Evolutionary conservation across 768 basidiomycete species (phyloP), one percentile per base, ranked within the genome.

Genomic region (Panellus pusillus): DNA sequence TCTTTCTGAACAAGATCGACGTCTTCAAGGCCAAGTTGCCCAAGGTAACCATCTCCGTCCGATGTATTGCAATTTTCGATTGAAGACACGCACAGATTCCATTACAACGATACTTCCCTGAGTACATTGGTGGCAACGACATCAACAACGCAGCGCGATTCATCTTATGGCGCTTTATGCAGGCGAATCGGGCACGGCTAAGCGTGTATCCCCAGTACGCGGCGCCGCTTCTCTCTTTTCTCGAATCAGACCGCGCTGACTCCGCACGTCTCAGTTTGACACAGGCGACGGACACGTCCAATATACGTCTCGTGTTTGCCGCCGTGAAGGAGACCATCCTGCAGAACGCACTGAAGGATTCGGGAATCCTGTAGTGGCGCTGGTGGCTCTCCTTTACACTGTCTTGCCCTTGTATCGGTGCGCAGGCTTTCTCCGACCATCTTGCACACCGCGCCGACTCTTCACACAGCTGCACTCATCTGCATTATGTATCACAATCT

Each of bases 1-100:
- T 95, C 47, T 93, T 94, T 79, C 72, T 93, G 57, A 95, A 93
- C 74, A 94, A 96, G 79, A 94, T 94, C 63, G 94, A 97, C 69
- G 75, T 95, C 41, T 95, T 97, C 74, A 87, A 90, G 47, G 86
- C 85, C 65, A 97, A 97, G 70, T 78, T 96, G 15, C 87, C 87
- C 6, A 79, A 77, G 69, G 77, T 74, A 37, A 35, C 11, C 15
- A 58, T 54, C 31, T 19, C n/a, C n/a, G 31, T 17, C 15, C 24
- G 35, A 8, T 27, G 6, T 20, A 32, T 9, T 27, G 7, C 1
- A 6, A 38, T 46, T 18, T 32, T 9, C 5, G 9, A 20, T 9
- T 37, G 19, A 29, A 20, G 18, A 20, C 28, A 12, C 11, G 24
- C 6, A n/a, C 43, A 56, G 52, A 76, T 76, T 14, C 77, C 77